These are phyloP conservation scores for Colletotrichum filicis DNA, from an alignment of 2,329 filamentous ascomycete genomes.

Conservation along the genomic window DNA sequence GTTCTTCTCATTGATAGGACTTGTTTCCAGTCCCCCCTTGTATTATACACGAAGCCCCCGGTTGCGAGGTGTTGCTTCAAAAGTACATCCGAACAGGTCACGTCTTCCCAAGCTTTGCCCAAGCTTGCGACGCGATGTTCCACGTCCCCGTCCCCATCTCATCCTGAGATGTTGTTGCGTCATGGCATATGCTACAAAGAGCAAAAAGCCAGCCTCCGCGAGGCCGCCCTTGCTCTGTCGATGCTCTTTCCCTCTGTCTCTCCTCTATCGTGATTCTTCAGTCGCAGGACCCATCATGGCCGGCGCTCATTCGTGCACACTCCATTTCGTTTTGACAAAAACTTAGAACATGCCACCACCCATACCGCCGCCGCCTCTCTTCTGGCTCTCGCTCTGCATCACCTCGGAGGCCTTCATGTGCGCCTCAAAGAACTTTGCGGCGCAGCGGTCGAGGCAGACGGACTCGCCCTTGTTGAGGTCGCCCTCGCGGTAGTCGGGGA, in stretches of 20 bases:
- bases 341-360: constrained; percentile 59
- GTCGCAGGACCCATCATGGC: not conserved
- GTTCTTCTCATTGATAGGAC: constrained; percentile 3
- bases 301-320: not conserved
- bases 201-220: not conserved
- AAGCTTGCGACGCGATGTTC: not conserved
- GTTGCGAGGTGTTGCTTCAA: not conserved
- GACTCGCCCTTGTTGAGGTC: constrained; percentile 99
- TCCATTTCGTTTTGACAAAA: not conserved
- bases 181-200: not conserved
- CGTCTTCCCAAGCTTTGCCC: not conserved
- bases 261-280: not conserved
- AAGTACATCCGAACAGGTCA: not conserved
- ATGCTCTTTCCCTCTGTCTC: not conserved
- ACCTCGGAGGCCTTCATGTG: constrained; percentile 98
- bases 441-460: constrained; percentile 97
- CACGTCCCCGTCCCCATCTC: not conserved
- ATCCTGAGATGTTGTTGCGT: not conserved
- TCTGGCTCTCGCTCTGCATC: constrained; percentile 88
- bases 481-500: constrained; percentile 94
- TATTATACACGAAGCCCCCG: constrained; percentile 17
- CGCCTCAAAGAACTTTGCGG: constrained; percentile 98
- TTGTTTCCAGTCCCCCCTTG: not conserved
- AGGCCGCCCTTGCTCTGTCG: not conserved
- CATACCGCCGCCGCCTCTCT: constrained; percentile 65